A percentile compares a stretch with the other conserved stretches of the same genome.
Evolutionary conservation across 306 rosid genomes (phyloP).

Genomic region (Betula pendula): DNA sequence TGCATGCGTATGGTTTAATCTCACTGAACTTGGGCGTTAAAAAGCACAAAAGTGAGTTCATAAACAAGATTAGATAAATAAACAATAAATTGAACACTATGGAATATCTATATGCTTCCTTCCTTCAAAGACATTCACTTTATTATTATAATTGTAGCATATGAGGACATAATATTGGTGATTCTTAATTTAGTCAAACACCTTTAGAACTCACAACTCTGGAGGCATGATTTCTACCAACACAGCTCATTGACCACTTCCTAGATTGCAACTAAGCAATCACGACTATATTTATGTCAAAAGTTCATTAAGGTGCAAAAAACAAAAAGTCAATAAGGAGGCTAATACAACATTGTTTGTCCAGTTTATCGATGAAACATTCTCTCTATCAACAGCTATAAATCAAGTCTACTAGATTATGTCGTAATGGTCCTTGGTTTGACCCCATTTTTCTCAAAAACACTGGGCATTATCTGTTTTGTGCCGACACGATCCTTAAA

Average conservation of each 20-base stretch:
- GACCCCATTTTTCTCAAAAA: conserved; percentile 79
- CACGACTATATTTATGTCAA: not conserved
- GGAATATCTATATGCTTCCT: too few species aligned
- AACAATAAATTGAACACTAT: too few species aligned
- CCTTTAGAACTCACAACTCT: not conserved
- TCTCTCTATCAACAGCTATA: conserved; percentile 6
- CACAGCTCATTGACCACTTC: not conserved
- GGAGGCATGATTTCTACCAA: not conserved
- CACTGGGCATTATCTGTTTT: conserved; percentile 93
- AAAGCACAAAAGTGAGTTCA: too few species aligned
- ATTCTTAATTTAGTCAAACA: not conserved
- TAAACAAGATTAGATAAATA: too few species aligned
- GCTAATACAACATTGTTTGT: not conserved
- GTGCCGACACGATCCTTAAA: conserved; percentile 80
- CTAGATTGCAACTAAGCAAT: conserved; percentile 32
- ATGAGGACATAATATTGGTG: not conserved
- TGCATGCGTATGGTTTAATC: too few species aligned
- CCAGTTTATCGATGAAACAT: not conserved
- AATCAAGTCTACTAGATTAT: conserved; percentile 17
- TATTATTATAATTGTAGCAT: not conserved
- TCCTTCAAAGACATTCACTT: too few species aligned
- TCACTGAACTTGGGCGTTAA: too few species aligned
- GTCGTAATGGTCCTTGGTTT: conserved; percentile 67
- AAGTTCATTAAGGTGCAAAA: not conserved
- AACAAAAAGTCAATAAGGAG: not conserved